A percentile compares a stretch with the other conserved stretches of the same genome.
Evolutionary conservation across 768 basidiomycete genomes (phyloP).

Genomic region (Mycena capillaripes): DNA sequence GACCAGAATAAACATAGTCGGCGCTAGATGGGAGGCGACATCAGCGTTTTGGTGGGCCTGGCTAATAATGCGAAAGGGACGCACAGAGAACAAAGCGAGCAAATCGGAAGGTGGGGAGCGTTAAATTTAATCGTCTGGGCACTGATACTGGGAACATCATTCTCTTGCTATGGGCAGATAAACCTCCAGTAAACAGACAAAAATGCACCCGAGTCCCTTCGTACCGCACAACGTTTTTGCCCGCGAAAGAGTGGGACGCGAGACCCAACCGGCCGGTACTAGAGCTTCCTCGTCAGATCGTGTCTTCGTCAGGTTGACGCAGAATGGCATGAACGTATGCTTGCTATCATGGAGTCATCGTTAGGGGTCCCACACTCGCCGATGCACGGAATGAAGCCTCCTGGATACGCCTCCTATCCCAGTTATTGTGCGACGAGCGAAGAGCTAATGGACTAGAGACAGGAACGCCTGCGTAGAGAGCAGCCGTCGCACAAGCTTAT

Average conservation of each 20-base stretch:
- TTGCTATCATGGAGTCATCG: neutral
- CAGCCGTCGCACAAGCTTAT: slow-evolving; percentile 12
- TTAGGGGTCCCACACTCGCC: slow-evolving; percentile 8
- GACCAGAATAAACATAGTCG: slow-evolving; percentile 5
- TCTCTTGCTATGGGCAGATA: neutral
- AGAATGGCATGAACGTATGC: neutral
- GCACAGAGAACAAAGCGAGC: neutral
- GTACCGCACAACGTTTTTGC: neutral
- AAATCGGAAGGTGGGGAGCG: neutral
- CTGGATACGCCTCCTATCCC: slow-evolving; percentile 5
- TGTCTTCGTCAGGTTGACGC: slow-evolving; percentile 1
- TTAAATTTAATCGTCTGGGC: neutral
- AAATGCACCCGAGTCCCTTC: neutral
- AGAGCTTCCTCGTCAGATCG: slow-evolving; percentile 13
- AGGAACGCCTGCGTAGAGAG: neutral
- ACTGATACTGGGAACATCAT: neutral
- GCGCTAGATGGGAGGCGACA: slow-evolving; percentile 11
- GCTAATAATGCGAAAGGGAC: neutral
- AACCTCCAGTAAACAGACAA: neutral
- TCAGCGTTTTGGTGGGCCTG: neutral
- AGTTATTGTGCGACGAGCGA: neutral
- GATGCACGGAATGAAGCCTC: slow-evolving; percentile 1
- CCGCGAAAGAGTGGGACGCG: neutral
- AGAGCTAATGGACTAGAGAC: neutral
- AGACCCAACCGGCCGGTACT: neutral